Evolutionary conservation across 2,329 filamentous ascomycete genomes (phyloP).

Genomic region (Trichoderma sp.): DNA sequence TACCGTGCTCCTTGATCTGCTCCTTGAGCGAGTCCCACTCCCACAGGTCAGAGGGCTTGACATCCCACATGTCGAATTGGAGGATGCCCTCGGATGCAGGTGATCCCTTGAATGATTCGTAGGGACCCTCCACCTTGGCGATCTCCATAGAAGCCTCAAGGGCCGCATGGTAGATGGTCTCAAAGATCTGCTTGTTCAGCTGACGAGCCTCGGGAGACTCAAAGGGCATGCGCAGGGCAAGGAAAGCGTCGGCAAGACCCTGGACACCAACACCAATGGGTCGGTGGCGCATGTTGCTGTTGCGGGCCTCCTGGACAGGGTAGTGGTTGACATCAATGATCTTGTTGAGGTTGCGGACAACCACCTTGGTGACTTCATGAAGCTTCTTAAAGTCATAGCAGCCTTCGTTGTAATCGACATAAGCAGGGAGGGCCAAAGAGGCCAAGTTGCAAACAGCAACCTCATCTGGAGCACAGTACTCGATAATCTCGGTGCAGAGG

Average conservation of each 20-base stretch:
- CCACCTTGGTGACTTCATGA: conserved; percentile 88
- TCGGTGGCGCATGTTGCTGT: conserved; percentile 96
- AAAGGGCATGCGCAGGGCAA: conserved; percentile 93
- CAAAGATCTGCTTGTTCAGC: conserved; percentile 97
- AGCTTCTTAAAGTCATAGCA: conserved; percentile 95
- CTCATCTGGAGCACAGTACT: conserved; percentile 96
- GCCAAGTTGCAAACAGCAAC: conserved; percentile 98
- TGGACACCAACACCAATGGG: conserved; percentile 96
- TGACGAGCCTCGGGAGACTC: conserved; percentile 92
- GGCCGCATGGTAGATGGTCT: conserved; percentile 97
- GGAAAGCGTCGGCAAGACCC: conserved; percentile 96
- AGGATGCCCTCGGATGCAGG: conserved; percentile 93
- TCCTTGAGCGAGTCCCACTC: conserved; percentile 89
- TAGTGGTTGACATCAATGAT: conserved; percentile 99
- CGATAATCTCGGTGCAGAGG: conserved; percentile 96
- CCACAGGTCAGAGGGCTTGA: conserved; percentile 91
- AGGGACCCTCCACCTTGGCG: conserved; percentile 78
- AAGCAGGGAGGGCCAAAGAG: conserved; percentile 87
- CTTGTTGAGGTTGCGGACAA: conserved; percentile 94
- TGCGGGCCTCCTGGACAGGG: conserved; percentile 88
- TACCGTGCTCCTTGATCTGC: conserved; percentile 86
- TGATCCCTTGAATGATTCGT: conserved; percentile 88
- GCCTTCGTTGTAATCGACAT: conserved; percentile 80
- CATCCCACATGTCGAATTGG: conserved; percentile 98
- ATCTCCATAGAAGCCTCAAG: conserved; percentile 86